Evolutionary conservation across 2,329 filamentous ascomycete species (phyloP), one percentile per base, ranked within the genome.

Genomic region (Fusarium acutatum): DNA sequence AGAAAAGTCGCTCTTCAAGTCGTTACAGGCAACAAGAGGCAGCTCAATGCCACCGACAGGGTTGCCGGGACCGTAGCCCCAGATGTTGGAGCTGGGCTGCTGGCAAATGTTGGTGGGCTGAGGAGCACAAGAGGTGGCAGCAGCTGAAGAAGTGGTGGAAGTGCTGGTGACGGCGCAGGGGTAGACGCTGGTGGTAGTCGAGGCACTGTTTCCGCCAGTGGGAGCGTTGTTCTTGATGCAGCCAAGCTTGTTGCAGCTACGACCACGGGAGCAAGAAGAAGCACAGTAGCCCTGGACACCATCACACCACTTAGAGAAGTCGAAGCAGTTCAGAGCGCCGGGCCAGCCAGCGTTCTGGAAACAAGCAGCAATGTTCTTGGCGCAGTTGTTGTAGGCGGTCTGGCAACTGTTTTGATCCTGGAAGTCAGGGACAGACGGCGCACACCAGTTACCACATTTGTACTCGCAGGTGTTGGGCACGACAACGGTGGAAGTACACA

Each of bases 11-110:
- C 69, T 64, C 66, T 81, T 77, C 44, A 86, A 73, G 72, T 89
- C 87, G 79, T 89, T 90, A 83, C 88, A 90, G 30, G 84, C 86
- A 37, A 89, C 83, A 62, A 87, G 79, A 50, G 88, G 88, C 59
- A 89, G 80, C 28, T 82, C 80, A 60, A 90, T 88, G 67, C 82
- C 84, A 54, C 86, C 88, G 22, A 89, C 86, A 6, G 86, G 84
- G 57, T 84, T 90, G 40, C 91, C 89, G 4, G 92, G 90, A 3
- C 89, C 90, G 78, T 95, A 96, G 59, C 90, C 90, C 74, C 87
- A 88, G 78, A 87, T 86, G 74, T 88, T 87, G 81, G 82, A 86
- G 59, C 82, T 80, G n/a, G 88, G 85, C 80, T 89, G 86, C 40
- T 79, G 81, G 84, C 88, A 89, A 75, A 89, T 84, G 73, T 86